These are phyloP conservation scores for Eucalyptus paniculata DNA, from an alignment of 345 rosid genomes.

Conservation along the genomic window DNA sequence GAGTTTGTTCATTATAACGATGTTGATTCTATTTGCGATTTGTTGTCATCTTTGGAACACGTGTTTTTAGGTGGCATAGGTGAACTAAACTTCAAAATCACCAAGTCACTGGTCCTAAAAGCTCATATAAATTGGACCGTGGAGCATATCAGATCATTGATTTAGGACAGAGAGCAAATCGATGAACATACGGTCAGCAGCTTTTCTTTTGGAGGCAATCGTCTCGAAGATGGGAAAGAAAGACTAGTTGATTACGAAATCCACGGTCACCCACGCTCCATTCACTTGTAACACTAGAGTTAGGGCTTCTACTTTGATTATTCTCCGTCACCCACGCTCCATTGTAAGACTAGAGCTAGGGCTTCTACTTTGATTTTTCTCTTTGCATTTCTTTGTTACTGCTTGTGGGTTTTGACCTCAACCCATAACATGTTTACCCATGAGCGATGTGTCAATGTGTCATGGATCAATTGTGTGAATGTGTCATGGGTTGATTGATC, in stretches of 20 bases:
- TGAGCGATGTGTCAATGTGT: too few species aligned
- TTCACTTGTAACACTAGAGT: too few species aligned
- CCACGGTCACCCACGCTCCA: too few species aligned
- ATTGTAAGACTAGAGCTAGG: too few species aligned
- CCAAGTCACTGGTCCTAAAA: slow-evolving; percentile 5
- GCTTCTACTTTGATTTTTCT: too few species aligned
- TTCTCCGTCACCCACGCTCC: too few species aligned
- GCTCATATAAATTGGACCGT: slow-evolving; percentile 2
- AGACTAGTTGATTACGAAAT: background rate
- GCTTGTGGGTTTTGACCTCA: too few species aligned
- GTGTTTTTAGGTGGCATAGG: background rate
- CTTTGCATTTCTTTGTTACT: too few species aligned
- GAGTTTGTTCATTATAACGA: background rate
- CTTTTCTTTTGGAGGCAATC: slow-evolving; percentile 3
- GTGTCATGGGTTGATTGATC: too few species aligned
- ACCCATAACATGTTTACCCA: too few species aligned
- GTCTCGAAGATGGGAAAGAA: background rate
- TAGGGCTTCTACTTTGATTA: too few species aligned
- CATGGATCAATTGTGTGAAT: too few species aligned
- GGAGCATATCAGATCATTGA: slow-evolving; percentile 1
- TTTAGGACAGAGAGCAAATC: slow-evolving; percentile 7
- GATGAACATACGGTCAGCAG: background rate
- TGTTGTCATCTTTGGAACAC: background rate
- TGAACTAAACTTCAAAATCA: slow-evolving; percentile 7
- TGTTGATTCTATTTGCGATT: background rate